Evolutionary conservation across 208 protist species (phyloP), one percentile per base, ranked within the genome.

Genomic region (Leishmania mexicana): DNA sequence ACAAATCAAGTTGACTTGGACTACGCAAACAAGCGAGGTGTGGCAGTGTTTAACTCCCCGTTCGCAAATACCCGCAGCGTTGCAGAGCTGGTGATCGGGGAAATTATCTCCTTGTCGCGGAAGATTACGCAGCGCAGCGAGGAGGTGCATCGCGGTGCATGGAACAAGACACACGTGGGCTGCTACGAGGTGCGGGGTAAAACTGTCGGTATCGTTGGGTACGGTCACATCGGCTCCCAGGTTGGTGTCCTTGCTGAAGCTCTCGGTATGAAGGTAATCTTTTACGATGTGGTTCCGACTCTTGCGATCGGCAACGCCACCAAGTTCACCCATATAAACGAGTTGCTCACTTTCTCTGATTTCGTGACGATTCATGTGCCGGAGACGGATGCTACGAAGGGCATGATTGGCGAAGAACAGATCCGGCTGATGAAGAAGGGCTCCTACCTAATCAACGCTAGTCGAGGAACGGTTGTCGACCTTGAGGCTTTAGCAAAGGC

Each of bases 11-110:
- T 98, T 11, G 96, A 99, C 86, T 83, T 99, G 6, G 83, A 90
- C 6, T 76, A 88, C 53, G 96, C 96, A 10, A 93, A 93, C 65
- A 81, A 84, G 38, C 81, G 75, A 28, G 97, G 96, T 57, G 88
- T 99, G 35, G 95, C 95, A 11, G 97, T 99, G 24, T 99, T 99
- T 83, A 99, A 99, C 80, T 98, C 96, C n/a, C 97, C 97, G 4
- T 99, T 98, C 88, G 92, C 94, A 38, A 99, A 99, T 85, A 98
- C 93, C 3, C 88, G 98, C 60, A 98, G 94, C 80, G 96, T 99
- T 57, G 97, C 98, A 1, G 98, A 99, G 84, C 88, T 99, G 0
- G 92, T 98, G 13, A 97, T 99, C 62, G 91, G 87, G 21, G 91
- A 98, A 58, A 95, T 99, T 58, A 98, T 99, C 75, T 87, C 79